Base-by-base conservation (phyloP, 1,284 basidiomycete species). In the Leccinum pallidistipes region DNA sequence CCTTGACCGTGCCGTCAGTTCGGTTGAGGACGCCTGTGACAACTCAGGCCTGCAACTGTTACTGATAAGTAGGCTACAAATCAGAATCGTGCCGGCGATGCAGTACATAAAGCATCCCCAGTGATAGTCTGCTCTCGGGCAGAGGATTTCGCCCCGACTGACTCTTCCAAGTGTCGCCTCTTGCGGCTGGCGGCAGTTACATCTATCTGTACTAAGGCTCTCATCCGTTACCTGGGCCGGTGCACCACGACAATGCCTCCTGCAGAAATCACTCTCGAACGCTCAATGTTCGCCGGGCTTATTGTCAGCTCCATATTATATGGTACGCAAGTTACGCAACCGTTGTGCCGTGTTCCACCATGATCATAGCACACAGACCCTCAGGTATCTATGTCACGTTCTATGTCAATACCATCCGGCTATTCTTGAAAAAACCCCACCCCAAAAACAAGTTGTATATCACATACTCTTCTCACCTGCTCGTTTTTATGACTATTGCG, bases 401-500 rank as follows among this genome's bases (percentile, higher is more conserved):
- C 21, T 60, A 51, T 49, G 43, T 51, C 36, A 55, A 32, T 14
- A 45, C 55, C 6, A 43, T 49, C 27, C 56, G 55, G n/a, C 29
- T 60, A 11, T 56, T 60, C 36, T 47, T 16, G 40, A 50, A 43
- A 51, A 31, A 18, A 34, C 34, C 55, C 29, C 49, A 16, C 21
- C 31, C 47, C 36, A 40, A 34, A 53, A 24, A 34, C 29, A 53
- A 29, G 24, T 58, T 60, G n/a, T 60, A 60, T 32, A 14, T 58
- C 3, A 16, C 36, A 29, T 60, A 60, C 31, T 60, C 56, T 36
- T 52, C 59, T 31, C 1, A 59, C 16, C 36, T 60, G 40, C 27
- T 59, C 2, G 2, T 60, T 21, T 47, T 60, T 10, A 32, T 60
- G 56, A 59, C 56, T 7, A 58, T 58, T 3, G 53, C 59, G 1